phyloP scores from a whole-genome alignment of 352 stramenopile species.

The Pythium monospermum region DNA sequence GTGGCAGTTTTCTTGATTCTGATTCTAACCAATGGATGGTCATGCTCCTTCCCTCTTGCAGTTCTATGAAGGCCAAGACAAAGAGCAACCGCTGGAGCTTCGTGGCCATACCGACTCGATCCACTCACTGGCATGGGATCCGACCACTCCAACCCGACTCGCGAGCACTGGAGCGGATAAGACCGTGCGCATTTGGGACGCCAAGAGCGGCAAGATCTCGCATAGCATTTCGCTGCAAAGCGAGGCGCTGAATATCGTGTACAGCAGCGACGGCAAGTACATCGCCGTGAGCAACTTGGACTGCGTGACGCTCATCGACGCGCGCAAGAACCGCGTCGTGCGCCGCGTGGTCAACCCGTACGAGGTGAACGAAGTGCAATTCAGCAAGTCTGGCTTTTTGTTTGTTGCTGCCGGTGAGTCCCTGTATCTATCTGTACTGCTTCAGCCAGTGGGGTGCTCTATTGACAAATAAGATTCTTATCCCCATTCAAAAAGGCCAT shows the following conservation, averaged over 20 bases:
- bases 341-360: conserved; percentile 77
- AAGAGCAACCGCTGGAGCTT: conserved; percentile 57
- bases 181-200: conserved; percentile 81
- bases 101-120: conserved; percentile 72
- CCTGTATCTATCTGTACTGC: too few species aligned
- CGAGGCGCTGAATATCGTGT: conserved; percentile 74
- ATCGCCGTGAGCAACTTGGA: conserved; percentile 72
- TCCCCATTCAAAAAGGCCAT: conserved; percentile 30
- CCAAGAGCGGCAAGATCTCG: conserved; percentile 71
- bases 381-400: conserved; percentile 70
- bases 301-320: conserved; percentile 78
- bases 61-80: conserved; percentile 15
- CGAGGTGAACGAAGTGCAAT: conserved; percentile 81
- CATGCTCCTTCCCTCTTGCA: too few species aligned
- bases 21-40: neutral
- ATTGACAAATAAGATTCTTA: neutral
- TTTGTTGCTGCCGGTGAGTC: conserved; percentile 64
- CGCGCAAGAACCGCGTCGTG: conserved; percentile 74
- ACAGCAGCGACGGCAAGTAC: conserved; percentile 78
- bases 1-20: neutral
- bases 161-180: conserved; percentile 75
- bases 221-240: conserved; percentile 72
- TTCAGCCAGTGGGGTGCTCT: neutral
- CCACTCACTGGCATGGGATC: conserved; percentile 70
- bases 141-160: conserved; percentile 49